Evolutionary conservation across 345 rosid genomes (phyloP), one percentile per base, ranked within the genome.

Genomic region (Xanthoceras sorbifolium): DNA sequence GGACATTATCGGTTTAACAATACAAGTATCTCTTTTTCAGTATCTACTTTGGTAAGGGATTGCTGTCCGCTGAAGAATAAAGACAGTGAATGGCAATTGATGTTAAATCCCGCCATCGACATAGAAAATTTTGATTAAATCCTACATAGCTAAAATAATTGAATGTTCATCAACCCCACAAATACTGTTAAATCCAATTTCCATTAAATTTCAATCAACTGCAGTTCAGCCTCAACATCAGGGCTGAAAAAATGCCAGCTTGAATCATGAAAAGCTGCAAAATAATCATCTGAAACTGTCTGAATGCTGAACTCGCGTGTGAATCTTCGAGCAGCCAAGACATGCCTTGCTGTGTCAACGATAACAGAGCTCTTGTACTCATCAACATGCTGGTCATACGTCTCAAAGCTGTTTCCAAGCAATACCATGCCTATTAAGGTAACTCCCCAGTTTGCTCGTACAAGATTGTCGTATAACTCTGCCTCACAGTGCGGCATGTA

Each of bases 401-500:
- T 80, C 82, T 81, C 82, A 73, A 96, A 93, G 84, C 97, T 93
- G 70, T 96, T 96, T 60, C 98, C 97, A 28, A 93, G 90, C 82
- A 96, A 57, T 4, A 76, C 87, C 9, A 93, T 75, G 2, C 40
- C 80, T 29, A 87, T 87, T 82, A 96, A 79, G 69, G 85, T 88
- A 2, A 57, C 54, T n/a, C 79, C 81, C 97, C 97, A 90, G 59
- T 93, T 93, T 10, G 89, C 88, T 64, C 87, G 86, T 75, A 92
- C 69, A 15, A 96, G 92, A 81, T 93, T 91, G 86, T 81, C 76
- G 50, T 91, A 96, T 26, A 96, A 72, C 84, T 71, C 91, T 17
- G 92, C 97, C 55, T 93, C 98, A 40, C 98, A 96, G 71, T 93
- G 98, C 17, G 97, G 97, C 99, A 93, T 93, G 81, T 84, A 93